Conservation (phyloP, 1,284 basidiomycete genomes). For the Testicularia cyperi region DNA sequence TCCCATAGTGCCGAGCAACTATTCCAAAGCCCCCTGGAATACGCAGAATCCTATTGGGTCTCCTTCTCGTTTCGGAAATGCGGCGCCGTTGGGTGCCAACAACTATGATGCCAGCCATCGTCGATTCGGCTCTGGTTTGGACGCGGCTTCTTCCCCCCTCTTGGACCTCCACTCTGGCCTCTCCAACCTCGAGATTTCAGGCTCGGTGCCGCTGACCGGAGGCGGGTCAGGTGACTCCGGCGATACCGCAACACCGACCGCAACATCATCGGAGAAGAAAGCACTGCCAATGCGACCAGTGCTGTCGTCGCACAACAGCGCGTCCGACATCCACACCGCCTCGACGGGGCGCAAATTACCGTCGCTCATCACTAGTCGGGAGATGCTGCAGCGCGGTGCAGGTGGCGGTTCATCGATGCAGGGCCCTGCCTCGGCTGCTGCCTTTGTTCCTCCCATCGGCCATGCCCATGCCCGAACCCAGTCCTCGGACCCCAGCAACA, state of each 20-base stretch:
- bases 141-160: constrained; percentile 11
- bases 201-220: constrained; percentile 15
- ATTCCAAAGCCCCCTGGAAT: constrained; percentile 28
- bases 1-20: constrained; percentile 21
- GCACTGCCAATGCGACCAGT: constrained; percentile 2
- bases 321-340: constrained; percentile 6
- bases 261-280: too few relatives aligned
- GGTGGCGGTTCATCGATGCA: background rate
- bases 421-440: constrained; percentile 35
- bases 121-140: constrained; percentile 6
- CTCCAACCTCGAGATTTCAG: constrained; percentile 27
- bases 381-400: constrained; percentile 35
- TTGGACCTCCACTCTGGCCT: constrained; percentile 14
- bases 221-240: background rate
- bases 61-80: constrained; percentile 32
- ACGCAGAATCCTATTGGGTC: constrained; percentile 27
- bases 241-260: background rate
- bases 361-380: constrained; percentile 46
- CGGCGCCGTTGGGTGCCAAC: constrained; percentile 28
- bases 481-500: constrained; percentile 9
- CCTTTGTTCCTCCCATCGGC: constrained; percentile 44
- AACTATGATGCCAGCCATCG: constrained; percentile 9
- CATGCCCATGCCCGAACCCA: constrained; percentile 35
- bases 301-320: constrained; percentile 4
- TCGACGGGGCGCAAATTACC: constrained; percentile 27